Evolutionary conservation across 306 rosid genomes (phyloP).

Genomic region (Castanea sativa): DNA sequence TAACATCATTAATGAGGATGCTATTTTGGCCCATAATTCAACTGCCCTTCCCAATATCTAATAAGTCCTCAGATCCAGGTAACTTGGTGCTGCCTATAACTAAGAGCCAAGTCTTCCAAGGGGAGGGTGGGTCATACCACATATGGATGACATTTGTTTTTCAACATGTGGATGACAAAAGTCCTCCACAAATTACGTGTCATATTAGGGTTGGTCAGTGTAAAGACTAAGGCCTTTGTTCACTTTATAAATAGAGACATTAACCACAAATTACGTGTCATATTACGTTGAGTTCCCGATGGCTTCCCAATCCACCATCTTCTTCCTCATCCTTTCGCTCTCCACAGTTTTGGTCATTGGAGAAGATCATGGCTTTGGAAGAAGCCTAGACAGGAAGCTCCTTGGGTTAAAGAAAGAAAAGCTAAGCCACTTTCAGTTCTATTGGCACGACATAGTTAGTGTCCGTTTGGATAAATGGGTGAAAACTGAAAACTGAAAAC

Average conservation of each 20-base stretch:
- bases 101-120: no score
- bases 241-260: neutral
- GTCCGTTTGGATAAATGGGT: no score
- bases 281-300: neutral
- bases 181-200: neutral
- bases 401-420: constrained; percentile 42
- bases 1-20: no score
- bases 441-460: constrained; percentile 58
- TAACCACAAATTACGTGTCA: no score
- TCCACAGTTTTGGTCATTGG: neutral
- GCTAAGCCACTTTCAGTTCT: constrained; percentile 58
- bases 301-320: neutral
- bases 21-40: no score
- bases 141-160: neutral
- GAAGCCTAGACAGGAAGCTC: constrained; percentile 23
- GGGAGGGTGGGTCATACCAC: no score
- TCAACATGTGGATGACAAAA: neutral
- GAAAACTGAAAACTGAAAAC: no score
- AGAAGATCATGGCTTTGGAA: constrained; percentile 19
- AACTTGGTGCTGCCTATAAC: no score
- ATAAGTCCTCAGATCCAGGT: no score
- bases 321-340: constrained; percentile 5
- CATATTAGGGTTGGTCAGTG: neutral
- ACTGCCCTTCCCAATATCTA: no score
- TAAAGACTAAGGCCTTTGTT: neutral